Evolutionary conservation across 768 basidiomycete species (phyloP).

Genomic region (Pleurotus pulmonarius): DNA sequence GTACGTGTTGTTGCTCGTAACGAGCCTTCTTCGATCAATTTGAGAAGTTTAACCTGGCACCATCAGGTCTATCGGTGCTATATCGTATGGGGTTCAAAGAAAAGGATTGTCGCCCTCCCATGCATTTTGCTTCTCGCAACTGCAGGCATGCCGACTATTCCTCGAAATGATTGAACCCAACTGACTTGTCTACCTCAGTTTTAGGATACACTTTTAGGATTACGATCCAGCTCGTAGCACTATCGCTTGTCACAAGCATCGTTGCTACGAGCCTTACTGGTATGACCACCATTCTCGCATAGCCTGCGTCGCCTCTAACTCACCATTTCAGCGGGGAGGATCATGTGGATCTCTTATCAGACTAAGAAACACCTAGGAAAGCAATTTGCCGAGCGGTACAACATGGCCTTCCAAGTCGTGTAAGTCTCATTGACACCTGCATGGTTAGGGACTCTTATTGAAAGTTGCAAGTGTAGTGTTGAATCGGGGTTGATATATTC

Average conservation of each 20-base stretch:
- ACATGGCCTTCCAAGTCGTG: neutral
- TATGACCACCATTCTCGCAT: neutral
- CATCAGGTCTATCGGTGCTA: constrained; percentile 16
- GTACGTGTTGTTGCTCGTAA: neutral
- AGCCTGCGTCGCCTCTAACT: no score
- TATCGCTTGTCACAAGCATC: neutral
- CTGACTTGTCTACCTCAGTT: constrained; percentile 5
- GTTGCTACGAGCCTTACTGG: neutral
- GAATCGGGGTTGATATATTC: constrained; percentile 4
- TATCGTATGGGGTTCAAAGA: constrained; percentile 16
- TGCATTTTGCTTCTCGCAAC: constrained; percentile 11
- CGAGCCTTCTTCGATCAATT: neutral
- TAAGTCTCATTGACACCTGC: neutral
- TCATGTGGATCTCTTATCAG: constrained; percentile 1
- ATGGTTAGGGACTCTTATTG: neutral
- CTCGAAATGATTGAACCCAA: neutral
- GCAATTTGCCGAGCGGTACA: constrained; percentile 1
- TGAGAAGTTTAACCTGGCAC: neutral
- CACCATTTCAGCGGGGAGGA: neutral
- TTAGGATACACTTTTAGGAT: constrained; percentile 15
- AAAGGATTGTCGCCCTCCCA: constrained; percentile 12
- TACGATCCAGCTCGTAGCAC: neutral
- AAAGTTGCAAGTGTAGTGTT: neutral
- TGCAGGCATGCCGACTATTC: constrained; percentile 9
- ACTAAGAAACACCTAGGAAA: constrained; percentile 1